Conservation (phyloP, 805 yeast genomes). For the Ogataea trehaloabstinens region DNA sequence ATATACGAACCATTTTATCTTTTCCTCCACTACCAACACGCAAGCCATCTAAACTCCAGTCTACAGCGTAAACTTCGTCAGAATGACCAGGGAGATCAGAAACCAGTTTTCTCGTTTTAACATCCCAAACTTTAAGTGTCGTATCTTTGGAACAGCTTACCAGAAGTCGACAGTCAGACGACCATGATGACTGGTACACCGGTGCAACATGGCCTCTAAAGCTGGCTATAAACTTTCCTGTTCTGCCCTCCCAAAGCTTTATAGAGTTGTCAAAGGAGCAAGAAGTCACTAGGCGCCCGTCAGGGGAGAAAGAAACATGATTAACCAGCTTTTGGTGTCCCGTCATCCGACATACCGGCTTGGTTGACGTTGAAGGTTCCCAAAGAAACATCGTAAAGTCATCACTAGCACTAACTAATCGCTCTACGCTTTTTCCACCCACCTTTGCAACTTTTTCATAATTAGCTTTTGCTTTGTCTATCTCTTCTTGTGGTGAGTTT, state of each 20-base stretch:
- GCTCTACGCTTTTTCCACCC: conserved; percentile 59
- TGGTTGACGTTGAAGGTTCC: conserved; percentile 80
- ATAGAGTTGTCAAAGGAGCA: conserved; percentile 95
- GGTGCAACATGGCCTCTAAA: conserved; percentile 97
- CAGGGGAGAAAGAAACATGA: conserved; percentile 94
- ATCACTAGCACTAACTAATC: conserved; percentile 92
- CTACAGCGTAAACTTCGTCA: conserved; percentile 95
- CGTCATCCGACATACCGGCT: conserved; percentile 91
- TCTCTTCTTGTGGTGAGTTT: conserved; percentile 43
- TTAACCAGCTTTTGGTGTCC: conserved; percentile 97
- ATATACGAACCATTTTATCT: conserved; percentile 88
- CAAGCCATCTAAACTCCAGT: conserved; percentile 95
- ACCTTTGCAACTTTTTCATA: conserved; percentile 62
- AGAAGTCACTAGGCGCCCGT: conserved; percentile 85
- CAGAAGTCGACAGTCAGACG: conserved; percentile 85
- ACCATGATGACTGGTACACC: conserved; percentile 97
- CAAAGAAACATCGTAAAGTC: conserved; percentile 97
- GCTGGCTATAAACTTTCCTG: conserved; percentile 86
- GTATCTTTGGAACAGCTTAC: conserved; percentile 96
- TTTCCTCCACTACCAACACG: conserved; percentile 97
- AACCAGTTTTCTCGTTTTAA: conserved; percentile 75
- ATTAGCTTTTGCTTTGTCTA: conserved; percentile 52
- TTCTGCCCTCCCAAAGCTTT: conserved; percentile 93
- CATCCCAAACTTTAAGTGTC: conserved; percentile 94
- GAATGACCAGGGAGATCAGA: conserved; percentile 94